Percentiles rank a stretch among this genome's conserved stretches.
phyloP scores from a whole-genome alignment of 1,284 basidiomycete genomes.

The Cronartium quercuum region DNA sequence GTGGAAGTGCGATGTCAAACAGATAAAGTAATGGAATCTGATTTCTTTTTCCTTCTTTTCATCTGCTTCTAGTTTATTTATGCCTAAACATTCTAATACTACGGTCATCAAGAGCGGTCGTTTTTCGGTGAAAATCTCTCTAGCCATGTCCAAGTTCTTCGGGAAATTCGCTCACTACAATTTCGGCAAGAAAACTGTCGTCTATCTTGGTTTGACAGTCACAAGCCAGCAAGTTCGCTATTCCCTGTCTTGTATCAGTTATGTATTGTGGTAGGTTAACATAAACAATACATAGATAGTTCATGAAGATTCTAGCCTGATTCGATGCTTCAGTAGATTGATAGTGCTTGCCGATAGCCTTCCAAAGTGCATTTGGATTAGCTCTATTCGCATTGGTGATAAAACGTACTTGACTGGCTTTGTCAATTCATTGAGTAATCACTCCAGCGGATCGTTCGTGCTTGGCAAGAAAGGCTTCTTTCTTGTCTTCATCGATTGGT shows the following conservation, averaged over 20 bases:
- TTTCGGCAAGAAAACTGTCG: not conserved
- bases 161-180: not conserved
- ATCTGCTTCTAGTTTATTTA: not conserved
- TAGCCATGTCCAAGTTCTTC: not conserved
- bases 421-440: not conserved
- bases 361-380: not conserved
- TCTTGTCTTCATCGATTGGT: not conserved
- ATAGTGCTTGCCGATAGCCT: not conserved
- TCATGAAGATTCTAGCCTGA: not conserved
- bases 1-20: not conserved
- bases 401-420: not conserved
- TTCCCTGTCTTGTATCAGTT: not conserved
- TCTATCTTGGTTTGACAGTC: not conserved
- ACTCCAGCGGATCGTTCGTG: not conserved
- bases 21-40: not conserved
- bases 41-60: not conserved
- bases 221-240: not conserved
- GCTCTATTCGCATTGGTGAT: not conserved
- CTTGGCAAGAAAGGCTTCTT: not conserved
- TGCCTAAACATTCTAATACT: not conserved
- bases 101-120: not conserved
- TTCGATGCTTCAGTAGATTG: not conserved
- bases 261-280: not conserved
- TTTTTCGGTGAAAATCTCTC: not conserved
- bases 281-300: not conserved